A percentile compares a stretch with the other conserved stretches of the same genome.
Evolutionary conservation across 441 rosid species (phyloP).

Genomic region (Populus trichocarpa): DNA sequence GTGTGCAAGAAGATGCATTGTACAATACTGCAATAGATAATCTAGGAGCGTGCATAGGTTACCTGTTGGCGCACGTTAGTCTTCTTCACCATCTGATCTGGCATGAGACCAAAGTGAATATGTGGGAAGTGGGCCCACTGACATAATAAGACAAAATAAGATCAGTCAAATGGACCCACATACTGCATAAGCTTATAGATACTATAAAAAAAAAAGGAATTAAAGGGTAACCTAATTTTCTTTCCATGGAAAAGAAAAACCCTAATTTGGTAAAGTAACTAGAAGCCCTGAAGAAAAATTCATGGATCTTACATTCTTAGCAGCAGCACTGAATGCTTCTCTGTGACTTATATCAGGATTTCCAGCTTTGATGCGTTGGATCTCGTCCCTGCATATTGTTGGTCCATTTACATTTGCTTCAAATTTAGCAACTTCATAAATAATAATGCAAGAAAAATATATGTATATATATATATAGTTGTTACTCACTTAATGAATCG

Average conservation of each 20-base stretch:
- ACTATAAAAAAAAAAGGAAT: neutral
- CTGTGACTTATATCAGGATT: slow-evolving; percentile 99
- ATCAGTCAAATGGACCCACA: slow-evolving; percentile 7
- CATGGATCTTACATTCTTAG: slow-evolving; percentile 74
- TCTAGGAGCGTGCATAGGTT: neutral
- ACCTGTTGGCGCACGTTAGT: slow-evolving; percentile 76
- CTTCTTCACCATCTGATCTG: slow-evolving; percentile 94
- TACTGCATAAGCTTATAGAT: neutral
- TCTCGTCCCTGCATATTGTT: slow-evolving; percentile 69
- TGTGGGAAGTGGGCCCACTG: slow-evolving; percentile 99
- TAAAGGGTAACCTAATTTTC: neutral
- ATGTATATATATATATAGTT: neutral
- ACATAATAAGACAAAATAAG: slow-evolving; percentile 14
- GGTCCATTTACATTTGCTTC: slow-evolving; percentile 10
- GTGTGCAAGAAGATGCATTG: neutral
- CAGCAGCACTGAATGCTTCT: slow-evolving; percentile 98
- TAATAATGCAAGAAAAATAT: neutral
- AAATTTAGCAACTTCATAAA: slow-evolving; percentile 5
- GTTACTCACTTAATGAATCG: slow-evolving; percentile 83
- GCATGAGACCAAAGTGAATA: slow-evolving; percentile 96
- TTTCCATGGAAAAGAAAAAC: slow-evolving; percentile 8
- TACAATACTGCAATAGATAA: neutral
- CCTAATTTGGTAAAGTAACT: slow-evolving; percentile 37
- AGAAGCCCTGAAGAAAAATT: slow-evolving; percentile 6
- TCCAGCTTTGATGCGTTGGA: slow-evolving; percentile 97